Evolutionary conservation across 331 rosid species (phyloP).

Genomic region (Pyrus hybrid): DNA sequence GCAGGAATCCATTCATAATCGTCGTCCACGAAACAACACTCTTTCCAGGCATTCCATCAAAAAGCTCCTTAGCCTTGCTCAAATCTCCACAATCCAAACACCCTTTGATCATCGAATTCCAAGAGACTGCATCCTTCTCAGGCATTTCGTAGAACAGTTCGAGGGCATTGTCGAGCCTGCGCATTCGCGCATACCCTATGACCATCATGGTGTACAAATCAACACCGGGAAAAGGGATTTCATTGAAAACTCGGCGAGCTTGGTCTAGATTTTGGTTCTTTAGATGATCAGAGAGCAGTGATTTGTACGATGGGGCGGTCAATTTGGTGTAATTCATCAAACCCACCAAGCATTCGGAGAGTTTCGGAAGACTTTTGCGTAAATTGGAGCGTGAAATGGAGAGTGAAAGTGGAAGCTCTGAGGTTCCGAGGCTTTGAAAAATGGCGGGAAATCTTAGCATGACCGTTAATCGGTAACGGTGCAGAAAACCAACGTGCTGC

Average conservation of each 20-base stretch:
- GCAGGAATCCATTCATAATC: constrained; percentile 30
- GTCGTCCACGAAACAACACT: constrained; percentile 61
- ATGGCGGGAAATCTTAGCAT: constrained; percentile 26
- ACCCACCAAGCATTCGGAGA: constrained; percentile 15
- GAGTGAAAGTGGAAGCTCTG: neutral
- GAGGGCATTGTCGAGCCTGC: constrained; percentile 35
- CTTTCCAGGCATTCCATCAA: constrained; percentile 41
- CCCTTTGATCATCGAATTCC: constrained; percentile 57
- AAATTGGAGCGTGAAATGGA: neutral
- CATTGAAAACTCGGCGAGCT: constrained; percentile 40
- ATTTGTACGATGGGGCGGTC: constrained; percentile 9
- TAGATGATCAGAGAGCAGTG: constrained; percentile 29
- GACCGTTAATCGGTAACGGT: neutral
- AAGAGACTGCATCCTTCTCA: constrained; percentile 35
- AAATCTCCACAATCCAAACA: constrained; percentile 41
- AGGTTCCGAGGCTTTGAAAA: neutral
- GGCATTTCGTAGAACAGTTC: constrained; percentile 42
- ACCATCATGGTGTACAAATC: constrained; percentile 42
- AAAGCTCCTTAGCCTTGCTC: constrained; percentile 34
- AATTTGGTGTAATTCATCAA: constrained; percentile 2
- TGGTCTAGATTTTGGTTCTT: constrained; percentile 28
- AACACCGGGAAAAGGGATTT: constrained; percentile 37
- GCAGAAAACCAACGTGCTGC: neutral
- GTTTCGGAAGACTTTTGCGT: neutral
- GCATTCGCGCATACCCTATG: constrained; percentile 24